A percentile compares a stretch with the other conserved stretches of the same genome.
phyloP scores from a whole-genome alignment of 495 filamentous ascomycete species.

The Penicillium simplicissimum region DNA sequence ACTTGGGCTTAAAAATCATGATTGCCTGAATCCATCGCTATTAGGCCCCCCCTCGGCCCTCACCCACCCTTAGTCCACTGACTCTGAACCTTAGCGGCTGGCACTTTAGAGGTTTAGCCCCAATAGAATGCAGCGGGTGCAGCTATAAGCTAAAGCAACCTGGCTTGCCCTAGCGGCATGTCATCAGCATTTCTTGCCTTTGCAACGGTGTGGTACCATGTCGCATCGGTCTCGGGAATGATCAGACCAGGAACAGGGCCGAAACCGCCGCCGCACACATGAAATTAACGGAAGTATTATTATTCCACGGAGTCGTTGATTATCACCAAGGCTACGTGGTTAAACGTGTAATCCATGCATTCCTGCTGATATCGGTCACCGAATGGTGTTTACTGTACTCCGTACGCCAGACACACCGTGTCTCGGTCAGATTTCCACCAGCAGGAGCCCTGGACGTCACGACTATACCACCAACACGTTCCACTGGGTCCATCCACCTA shows the following conservation, averaged over 20 bases:
- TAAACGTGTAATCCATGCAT: background rate
- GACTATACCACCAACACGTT: background rate
- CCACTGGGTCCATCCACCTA: background rate
- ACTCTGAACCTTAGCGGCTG: constrained; percentile 3
- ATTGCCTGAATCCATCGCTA: constrained; percentile 17
- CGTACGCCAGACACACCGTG: constrained; percentile 2
- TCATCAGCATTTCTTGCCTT: constrained; percentile 20
- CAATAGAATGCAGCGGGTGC: constrained; percentile 24
- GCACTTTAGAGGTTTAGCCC: constrained; percentile 1
- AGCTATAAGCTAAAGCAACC: constrained; percentile 25
- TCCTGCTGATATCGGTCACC: background rate
- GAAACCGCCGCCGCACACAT: background rate
- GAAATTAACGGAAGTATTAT: background rate
- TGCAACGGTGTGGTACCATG: constrained; percentile 29
- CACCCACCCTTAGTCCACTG: constrained; percentile 14
- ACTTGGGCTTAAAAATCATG: constrained; percentile 13
- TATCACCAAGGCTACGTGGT: background rate
- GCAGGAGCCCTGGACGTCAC: background rate
- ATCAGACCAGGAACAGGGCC: constrained; percentile 6
- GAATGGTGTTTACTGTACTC: background rate
- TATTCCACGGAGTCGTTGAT: background rate
- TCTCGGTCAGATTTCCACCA: constrained; percentile 15
- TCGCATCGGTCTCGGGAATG: constrained; percentile 20
- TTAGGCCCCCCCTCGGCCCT: constrained; percentile 2
- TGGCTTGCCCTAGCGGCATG: constrained; percentile 34